Evolutionary conservation across 2,329 filamentous ascomycete species (phyloP).

Genomic region (Nannizziopsis arthrosporioides): DNA sequence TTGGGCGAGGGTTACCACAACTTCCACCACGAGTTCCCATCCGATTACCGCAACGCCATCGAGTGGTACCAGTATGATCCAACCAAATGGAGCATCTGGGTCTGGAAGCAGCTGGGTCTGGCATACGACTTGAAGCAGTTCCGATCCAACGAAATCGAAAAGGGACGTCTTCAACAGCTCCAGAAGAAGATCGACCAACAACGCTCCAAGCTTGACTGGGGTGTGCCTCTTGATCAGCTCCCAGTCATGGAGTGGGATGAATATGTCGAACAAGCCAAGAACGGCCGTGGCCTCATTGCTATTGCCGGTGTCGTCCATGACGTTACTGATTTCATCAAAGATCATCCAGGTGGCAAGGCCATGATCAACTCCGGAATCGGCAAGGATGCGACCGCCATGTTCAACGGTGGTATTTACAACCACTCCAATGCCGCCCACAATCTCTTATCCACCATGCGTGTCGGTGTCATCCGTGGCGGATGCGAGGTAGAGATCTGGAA

Average conservation of each 20-base stretch:
- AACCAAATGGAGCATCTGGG: constrained; percentile 80
- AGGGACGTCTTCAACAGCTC: constrained; percentile 74
- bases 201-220: constrained; percentile 73
- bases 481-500: constrained; percentile 92
- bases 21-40: constrained; percentile 91
- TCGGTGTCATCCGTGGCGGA: constrained; percentile 74
- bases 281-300: constrained; percentile 63
- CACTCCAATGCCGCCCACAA: constrained; percentile 88
- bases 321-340: constrained; percentile 70
- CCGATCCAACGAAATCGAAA: constrained; percentile 83
- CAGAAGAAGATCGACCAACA: constrained; percentile 91
- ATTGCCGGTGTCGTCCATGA: constrained; percentile 81
- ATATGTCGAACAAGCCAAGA: constrained; percentile 65
- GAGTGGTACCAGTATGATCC: constrained; percentile 87
- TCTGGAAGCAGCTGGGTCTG: constrained; percentile 71
- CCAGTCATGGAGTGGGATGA: constrained; percentile 81
- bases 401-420: constrained; percentile 83
- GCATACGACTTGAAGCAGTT: constrained; percentile 85
- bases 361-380: constrained; percentile 72
- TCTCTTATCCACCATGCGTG: constrained; percentile 73
- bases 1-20: constrained; percentile 88
- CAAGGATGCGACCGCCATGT: constrained; percentile 81
- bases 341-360: constrained; percentile 81
- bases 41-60: constrained; percentile 84
- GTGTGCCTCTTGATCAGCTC: constrained; percentile 70